Evolutionary conservation across 176 grass and related monocot species (phyloP).

Genomic region (Carex kokanica): DNA sequence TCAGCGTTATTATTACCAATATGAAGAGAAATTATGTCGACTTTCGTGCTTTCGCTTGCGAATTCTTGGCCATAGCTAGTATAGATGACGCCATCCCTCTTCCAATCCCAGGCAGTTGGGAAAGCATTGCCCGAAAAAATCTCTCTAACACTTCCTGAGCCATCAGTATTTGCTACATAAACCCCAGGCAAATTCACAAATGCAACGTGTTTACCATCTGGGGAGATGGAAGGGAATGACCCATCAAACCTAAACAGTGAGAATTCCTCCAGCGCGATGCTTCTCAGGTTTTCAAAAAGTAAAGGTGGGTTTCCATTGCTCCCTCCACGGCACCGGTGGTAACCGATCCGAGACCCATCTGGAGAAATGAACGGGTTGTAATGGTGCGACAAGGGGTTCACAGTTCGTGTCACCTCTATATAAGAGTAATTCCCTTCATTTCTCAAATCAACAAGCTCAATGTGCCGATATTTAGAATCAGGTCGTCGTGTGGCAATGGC

Average conservation of each 20-base stretch:
- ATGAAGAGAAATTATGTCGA: slow-evolving; percentile 68
- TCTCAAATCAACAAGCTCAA: slow-evolving; percentile 68
- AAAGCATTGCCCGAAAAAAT: slow-evolving; percentile 72
- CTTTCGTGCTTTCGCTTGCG: slow-evolving; percentile 50
- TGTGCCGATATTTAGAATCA: slow-evolving; percentile 59
- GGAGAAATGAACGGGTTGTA: slow-evolving; percentile 83
- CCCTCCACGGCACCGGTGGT: slow-evolving; percentile 78
- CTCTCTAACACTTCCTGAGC: slow-evolving; percentile 39
- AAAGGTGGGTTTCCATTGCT: slow-evolving; percentile 57
- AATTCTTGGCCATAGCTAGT: slow-evolving; percentile 65
- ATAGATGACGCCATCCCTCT: slow-evolving; percentile 71
- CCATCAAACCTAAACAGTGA: slow-evolving; percentile 85
- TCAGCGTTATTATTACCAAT: slow-evolving; percentile 24
- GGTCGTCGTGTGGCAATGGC: slow-evolving; percentile 68
- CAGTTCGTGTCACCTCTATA: slow-evolving; percentile 47
- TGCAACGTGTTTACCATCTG: slow-evolving; percentile 65
- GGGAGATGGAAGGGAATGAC: slow-evolving; percentile 83
- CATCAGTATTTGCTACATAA: slow-evolving; percentile 72
- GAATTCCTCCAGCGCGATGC: slow-evolving; percentile 37
- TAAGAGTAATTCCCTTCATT: slow-evolving; percentile 25
- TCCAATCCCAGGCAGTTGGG: slow-evolving; percentile 82
- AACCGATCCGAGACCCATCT: slow-evolving; percentile 53
- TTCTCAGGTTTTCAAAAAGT: slow-evolving; percentile 77
- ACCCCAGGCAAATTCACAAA: slow-evolving; percentile 68
- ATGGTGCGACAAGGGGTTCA: slow-evolving; percentile 60